Evolutionary conservation across 192 early-diverging fungal genomes (phyloP), one percentile per base, ranked within the genome.

Genomic region (Polychytrium aggregatum): DNA sequence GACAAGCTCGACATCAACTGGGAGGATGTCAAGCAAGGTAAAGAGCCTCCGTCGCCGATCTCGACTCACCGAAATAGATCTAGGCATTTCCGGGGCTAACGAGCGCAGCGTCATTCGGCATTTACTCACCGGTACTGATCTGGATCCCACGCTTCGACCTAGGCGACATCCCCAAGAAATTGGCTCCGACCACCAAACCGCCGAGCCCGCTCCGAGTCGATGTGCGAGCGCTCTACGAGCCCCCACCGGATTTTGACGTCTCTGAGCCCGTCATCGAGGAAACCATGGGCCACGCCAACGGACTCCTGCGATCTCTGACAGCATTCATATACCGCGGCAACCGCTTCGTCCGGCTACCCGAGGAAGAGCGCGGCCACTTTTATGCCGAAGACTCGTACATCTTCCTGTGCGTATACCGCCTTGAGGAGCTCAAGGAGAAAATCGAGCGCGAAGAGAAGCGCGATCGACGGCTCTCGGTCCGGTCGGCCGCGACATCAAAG

Each of bases 371-470:
- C 1, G 68, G 68, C 0, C 68, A 75, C 38, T 63, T 76, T 18
- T 78, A 51, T 37, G 48, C 37, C 24, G 52, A 64, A 18, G 71
- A 77, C 31, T 60, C 70, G 24, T 76, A 71, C 61, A 53, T 65
- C 8, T 78, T 76, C 46, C 48, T 78, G 11, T 68, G 59, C 47
- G 72, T 72, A 3, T 76, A 70, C 42, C 65, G 55, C 1, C 26
- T 52, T 16, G 66, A 69, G 31, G 59, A 51, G 26, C 40, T 48
- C 24, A 48, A 48, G 37, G 55, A 58, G 38, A 17, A 25, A 4
- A 33, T 33, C 6, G 31, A 33, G 31, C 31, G 31, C 31, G 31
- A 8, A 8, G 31, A 8, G 6, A 11, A 11, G 6, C 31, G 31
- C 11, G 31, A 11, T 4, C 31, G 31, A 11, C 11, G 6, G 31